Evolutionary conservation across 225 moss, liverwort and hornwort species (phyloP), one percentile per base, ranked within the genome.

Genomic region (Straminergon stramineum): DNA sequence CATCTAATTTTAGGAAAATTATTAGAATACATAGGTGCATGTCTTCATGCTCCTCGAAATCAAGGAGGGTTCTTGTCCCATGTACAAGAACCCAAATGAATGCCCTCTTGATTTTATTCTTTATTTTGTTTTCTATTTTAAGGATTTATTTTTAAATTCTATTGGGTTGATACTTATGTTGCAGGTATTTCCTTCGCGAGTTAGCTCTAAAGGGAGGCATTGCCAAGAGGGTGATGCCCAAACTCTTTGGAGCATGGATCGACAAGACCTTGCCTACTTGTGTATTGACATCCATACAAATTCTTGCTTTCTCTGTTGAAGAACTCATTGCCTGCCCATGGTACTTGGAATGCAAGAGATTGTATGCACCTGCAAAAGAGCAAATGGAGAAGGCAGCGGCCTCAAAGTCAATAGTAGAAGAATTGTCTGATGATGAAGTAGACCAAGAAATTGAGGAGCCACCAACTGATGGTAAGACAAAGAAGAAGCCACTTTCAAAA

Each of bases 391-490:
- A 23, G 21, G 23, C 9, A n/a, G 2, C 7, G 23, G 8, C 13
- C 1, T 21, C 21, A 11, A 69, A 69, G 13, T 6, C 4, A 12
- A 0, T 7, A 0, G 17, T 65, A 35, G 18, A 35, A 66, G 14
- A 70, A 7, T 7, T 39, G 0, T 70, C 6, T 14, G 24, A 70
- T 3, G 35, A 22, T 8, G 8, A 13, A 71, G 13, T 1, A 13
- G 7, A 21, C 0, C 10, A 39, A 21, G 17, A 34, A 71, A 24
- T 41, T 37, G 3, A 41, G 7, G 24, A 34, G 17, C 24, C 5
- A 34, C 5, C 34, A 5, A 9, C 3, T 2, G 4, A 32, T 17
- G 1, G 3, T 16, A 31, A 66, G 34, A 31, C 9, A 1, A 18
- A 66, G 34, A 18, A 66, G 5, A 34, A 66, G 9, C 17, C 17